These are phyloP conservation scores for Suillus plorans DNA, from an alignment of 768 basidiomycete species.

Conservation along the genomic window DNA sequence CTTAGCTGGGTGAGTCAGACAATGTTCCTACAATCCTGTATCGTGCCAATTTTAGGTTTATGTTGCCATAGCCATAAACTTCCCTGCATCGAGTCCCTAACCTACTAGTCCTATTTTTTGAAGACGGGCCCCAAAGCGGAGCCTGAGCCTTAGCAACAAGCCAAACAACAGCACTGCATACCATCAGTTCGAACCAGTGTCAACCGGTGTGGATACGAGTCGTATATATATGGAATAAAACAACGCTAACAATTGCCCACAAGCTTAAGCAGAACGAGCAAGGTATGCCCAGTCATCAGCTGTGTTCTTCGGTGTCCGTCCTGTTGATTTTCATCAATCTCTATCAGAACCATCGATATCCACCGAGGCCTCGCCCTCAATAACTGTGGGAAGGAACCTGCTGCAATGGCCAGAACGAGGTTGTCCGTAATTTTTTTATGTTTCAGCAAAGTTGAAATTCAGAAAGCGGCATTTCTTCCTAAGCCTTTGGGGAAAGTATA, in stretches of 20 bases:
- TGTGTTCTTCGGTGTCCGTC: neutral
- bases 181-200: neutral
- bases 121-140: neutral
- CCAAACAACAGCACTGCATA: neutral
- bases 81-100: neutral
- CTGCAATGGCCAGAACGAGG: neutral
- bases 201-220: neutral
- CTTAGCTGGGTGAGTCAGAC: neutral
- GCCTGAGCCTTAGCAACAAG: neutral
- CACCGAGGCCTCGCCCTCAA: neutral
- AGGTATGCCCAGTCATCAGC: neutral
- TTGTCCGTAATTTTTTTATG: neutral
- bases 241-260: neutral
- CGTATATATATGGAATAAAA: neutral
- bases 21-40: too few species aligned
- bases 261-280: neutral
- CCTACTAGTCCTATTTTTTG: neutral
- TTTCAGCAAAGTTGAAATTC: neutral
- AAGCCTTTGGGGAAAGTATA: neutral
- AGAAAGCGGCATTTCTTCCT: neutral
- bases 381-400: neutral
- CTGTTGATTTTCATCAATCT: neutral
- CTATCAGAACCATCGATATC: neutral
- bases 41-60: neutral
- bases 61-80: neutral